Percentiles rank a stretch among this genome's conserved stretches.
Conservation (phyloP, 495 filamentous ascomycete species). For the Aspergillus conjunctus region DNA sequence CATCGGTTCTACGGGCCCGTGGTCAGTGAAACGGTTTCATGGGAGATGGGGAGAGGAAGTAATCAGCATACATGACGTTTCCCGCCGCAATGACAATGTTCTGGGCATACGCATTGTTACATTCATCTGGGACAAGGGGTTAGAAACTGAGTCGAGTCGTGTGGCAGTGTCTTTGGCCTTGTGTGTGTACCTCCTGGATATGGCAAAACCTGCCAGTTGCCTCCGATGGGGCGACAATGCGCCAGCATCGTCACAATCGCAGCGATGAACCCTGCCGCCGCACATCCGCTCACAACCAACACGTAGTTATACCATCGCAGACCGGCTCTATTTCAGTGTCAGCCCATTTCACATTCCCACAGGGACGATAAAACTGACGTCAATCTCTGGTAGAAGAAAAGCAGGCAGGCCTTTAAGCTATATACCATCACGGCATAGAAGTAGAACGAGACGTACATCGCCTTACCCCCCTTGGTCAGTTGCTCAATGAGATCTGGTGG, state of each 20-base stretch:
- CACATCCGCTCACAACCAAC: slow-evolving; percentile 1
- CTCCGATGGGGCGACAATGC: slow-evolving; percentile 5
- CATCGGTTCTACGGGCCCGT: slow-evolving; percentile 1
- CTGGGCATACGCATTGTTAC: slow-evolving; percentile 2
- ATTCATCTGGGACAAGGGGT: not conserved
- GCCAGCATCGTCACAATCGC: slow-evolving; percentile 4
- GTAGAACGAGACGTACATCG: slow-evolving; percentile 3
- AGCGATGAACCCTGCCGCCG: slow-evolving; percentile 3
- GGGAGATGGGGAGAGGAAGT: not conserved
- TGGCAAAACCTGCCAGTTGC: slow-evolving; percentile 3
- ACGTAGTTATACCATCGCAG: slow-evolving; percentile 1
- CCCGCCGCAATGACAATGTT: slow-evolving; percentile 5
- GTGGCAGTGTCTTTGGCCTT: not conserved
- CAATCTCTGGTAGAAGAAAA: slow-evolving; percentile 6
- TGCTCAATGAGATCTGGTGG: not conserved
- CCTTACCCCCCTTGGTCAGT: slow-evolving; percentile 7
- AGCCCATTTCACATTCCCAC: not conserved
- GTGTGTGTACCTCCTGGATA: slow-evolving; percentile 8
- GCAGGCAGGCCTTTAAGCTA: slow-evolving; percentile 4
- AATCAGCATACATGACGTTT: slow-evolving; percentile 4
- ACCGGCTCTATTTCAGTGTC: not conserved
- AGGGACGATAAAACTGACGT: not conserved
- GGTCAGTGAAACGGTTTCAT: not conserved
- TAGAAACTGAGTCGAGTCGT: slow-evolving; percentile 3
- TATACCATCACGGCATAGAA: slow-evolving; percentile 6